A percentile compares a stretch with the other conserved stretches of the same genome.
Conservation (phyloP, 2,329 filamentous ascomycete species). For the Penicillium sp. region DNA sequence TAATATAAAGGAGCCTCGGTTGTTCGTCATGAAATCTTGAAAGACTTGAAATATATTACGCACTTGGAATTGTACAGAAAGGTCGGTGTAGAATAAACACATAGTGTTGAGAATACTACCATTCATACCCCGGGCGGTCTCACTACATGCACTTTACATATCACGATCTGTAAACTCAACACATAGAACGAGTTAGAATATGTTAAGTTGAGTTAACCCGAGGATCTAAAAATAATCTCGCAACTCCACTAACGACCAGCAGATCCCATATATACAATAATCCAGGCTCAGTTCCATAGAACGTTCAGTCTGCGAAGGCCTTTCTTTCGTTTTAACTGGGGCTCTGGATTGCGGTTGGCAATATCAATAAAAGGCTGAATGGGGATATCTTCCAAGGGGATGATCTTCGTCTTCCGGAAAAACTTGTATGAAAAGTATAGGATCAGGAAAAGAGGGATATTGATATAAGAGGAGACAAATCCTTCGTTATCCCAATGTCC, state of each 20-base stretch:
- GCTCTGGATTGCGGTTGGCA: background rate
- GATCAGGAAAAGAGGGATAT: conserved; percentile 51
- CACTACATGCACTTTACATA: background rate
- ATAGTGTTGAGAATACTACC: background rate
- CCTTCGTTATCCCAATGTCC: conserved; percentile 52
- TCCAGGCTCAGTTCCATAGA: background rate
- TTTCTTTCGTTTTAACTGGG: background rate
- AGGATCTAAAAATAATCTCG: background rate
- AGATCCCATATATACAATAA: background rate
- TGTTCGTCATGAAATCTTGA: background rate
- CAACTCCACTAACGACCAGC: background rate
- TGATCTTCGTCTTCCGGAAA: background rate
- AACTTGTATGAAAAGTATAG: background rate
- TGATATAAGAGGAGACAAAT: conserved; percentile 56
- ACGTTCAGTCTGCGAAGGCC: background rate
- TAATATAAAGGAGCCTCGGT: background rate
- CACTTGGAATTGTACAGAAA: background rate
- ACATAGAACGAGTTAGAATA: background rate
- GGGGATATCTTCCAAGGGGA: background rate
- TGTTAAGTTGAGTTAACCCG: background rate
- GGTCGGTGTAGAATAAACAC: background rate
- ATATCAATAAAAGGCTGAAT: background rate
- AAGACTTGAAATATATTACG: background rate
- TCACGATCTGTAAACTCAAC: background rate
- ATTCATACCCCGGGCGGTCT: background rate